Conservation (phyloP, 306 rosid genomes). For the Astragalus membranaceus region DNA sequence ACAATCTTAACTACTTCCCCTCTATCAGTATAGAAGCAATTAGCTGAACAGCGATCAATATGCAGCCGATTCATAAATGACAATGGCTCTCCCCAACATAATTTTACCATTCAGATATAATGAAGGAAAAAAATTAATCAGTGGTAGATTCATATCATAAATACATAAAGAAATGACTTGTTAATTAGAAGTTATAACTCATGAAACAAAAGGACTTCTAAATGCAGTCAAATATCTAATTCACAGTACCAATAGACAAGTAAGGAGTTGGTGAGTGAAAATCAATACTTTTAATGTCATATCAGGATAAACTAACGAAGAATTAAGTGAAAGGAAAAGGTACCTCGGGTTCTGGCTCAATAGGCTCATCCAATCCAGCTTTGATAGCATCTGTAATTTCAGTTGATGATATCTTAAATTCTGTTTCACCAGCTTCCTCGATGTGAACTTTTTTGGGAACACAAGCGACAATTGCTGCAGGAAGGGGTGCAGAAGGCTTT, state of each 20-base stretch:
- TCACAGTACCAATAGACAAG: not conserved
- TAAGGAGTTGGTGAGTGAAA: not conserved
- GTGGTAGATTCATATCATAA: conserved; percentile 6
- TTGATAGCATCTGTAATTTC: conserved; percentile 81
- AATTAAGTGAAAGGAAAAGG: conserved; percentile 15
- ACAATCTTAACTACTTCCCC: too few relatives aligned
- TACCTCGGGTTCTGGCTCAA: conserved; percentile 99
- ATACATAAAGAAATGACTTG: conserved; percentile 6
- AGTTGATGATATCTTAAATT: conserved; percentile 72
- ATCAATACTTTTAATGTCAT: not conserved
- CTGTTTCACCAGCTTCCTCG: conserved; percentile 87
- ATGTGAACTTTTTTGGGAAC: conserved; percentile 83
- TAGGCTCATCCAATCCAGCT: conserved; percentile 75
- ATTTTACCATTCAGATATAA: conserved; percentile 14
- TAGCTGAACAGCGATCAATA: conserved; percentile 15
- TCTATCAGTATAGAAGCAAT: conserved; percentile 6
- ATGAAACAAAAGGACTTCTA: not conserved
- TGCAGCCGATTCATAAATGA: conserved; percentile 1
- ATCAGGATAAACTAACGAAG: not conserved
- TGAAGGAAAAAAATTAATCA: conserved; percentile 1
- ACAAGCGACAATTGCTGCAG: conserved; percentile 98
- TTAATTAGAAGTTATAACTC: conserved; percentile 5
- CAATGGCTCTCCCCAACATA: conserved; percentile 15
- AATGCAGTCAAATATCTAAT: not conserved
- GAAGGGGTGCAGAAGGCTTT: conserved; percentile 82